Evolutionary conservation across 306 rosid species (phyloP).

Genomic region (Prosopis cineraria): DNA sequence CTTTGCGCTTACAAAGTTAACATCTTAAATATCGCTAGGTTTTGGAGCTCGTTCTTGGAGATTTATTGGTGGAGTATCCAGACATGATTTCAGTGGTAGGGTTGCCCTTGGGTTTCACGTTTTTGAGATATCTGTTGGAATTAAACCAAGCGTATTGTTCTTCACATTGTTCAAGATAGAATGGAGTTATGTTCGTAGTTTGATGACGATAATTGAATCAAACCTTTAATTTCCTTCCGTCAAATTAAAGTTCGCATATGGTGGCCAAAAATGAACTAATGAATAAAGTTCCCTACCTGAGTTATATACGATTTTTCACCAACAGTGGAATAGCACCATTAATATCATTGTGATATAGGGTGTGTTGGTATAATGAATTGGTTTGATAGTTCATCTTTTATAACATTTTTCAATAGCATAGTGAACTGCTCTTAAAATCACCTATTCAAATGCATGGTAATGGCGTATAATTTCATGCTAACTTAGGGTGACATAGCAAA

Average conservation of each 20-base stretch:
- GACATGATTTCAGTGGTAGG: slow-evolving; percentile 79
- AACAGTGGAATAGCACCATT: neutral
- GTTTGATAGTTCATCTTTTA: neutral
- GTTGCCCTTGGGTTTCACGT: neutral
- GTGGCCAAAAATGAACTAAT: neutral
- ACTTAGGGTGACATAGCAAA: neutral
- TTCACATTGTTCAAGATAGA: neutral
- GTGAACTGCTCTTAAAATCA: neutral
- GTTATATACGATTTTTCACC: neutral
- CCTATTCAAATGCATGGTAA: neutral
- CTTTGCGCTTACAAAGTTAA: neutral
- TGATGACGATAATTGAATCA: neutral
- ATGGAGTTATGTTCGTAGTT: neutral
- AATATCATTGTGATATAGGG: neutral
- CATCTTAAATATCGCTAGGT: slow-evolving; percentile 45
- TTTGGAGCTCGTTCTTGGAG: slow-evolving; percentile 76
- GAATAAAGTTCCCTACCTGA: neutral
- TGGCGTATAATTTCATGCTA: neutral
- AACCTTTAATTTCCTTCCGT: neutral
- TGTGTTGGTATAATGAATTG: neutral
- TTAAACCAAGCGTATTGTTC: neutral
- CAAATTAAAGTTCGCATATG: neutral
- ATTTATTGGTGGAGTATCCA: slow-evolving; percentile 62
- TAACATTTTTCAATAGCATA: neutral
- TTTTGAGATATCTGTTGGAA: slow-evolving; percentile 1